Conservation (phyloP, 75 land plant species). For the Pseudotsuga menziesii region DNA sequence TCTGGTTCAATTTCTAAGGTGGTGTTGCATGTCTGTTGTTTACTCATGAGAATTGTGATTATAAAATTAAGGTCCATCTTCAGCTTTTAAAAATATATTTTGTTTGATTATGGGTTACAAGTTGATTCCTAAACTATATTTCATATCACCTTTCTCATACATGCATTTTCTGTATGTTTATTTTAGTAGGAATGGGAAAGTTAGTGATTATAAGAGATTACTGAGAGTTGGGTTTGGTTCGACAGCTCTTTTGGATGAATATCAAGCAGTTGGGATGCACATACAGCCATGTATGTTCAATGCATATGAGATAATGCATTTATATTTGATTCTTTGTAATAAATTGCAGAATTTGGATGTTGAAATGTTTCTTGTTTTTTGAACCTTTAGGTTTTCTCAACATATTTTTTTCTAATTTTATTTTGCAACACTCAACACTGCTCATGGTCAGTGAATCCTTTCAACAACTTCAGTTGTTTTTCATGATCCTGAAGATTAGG, state of each 20-base stretch:
- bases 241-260: not conserved
- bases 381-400: not conserved
- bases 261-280: not conserved
- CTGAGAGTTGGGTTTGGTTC: constrained; percentile 1
- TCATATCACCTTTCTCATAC: too few species aligned
- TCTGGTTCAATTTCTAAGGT: too few species aligned
- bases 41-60: too few species aligned
- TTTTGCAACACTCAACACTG: not conserved
- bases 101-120: too few species aligned
- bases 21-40: too few species aligned
- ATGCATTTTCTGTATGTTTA: not conserved
- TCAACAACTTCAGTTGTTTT: not conserved
- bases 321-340: not conserved
- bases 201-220: not conserved
- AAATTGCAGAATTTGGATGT: not conserved
- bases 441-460: not conserved
- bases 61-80: too few species aligned
- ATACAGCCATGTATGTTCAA: not conserved
- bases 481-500: not conserved
- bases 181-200: not conserved
- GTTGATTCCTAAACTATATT: too few species aligned
- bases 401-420: not conserved
- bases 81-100: too few species aligned
- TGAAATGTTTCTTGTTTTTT: not conserved
- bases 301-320: not conserved